Base-by-base conservation (phyloP, 805 yeast species). In the Saccharomycopsis fibuligera region DNA sequence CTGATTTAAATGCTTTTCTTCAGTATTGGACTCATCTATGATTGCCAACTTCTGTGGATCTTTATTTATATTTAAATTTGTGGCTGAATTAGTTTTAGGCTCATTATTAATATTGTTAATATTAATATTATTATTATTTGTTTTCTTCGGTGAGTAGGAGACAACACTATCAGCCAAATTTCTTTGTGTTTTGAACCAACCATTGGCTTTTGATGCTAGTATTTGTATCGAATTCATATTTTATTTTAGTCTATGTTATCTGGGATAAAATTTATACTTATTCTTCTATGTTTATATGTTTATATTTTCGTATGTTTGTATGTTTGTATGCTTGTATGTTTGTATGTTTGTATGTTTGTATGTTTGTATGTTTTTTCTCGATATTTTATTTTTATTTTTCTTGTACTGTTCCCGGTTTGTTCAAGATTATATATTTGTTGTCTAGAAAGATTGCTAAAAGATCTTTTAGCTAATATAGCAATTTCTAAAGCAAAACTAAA, bases 201-300 rank as follows among this genome's bases (percentile, higher is more conserved):
- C 22, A 19, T 29, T 42, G 14, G 35, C 47, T 30, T 42, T 47
- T 17, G 47, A 42, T 16, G 47, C 22, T 22, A 47, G 22, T 14
- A 47, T 9, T 33, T 42, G 50, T 33, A 47, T 42, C 17, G 50
- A 47, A 21, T 47, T 47, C 50, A 47, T 47, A 19, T 9, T 19
- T 23, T 10, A 37, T 12, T 14, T 14, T 5, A 33, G 36, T n/a
- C n/a, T n/a, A n/a, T n/a, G n/a, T n/a, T n/a, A n/a, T n/a, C n/a
- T n/a, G n/a, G n/a, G n/a, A n/a, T n/a, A n/a, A 33, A 8, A 5
- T 5, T 5, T 16, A 33, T 5, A 2, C 19, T 12, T 14, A 12
- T n/a, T 6, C 2, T n/a, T 33, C 36, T 16, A 33, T 33, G 9
- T 14, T 16, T 30, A 30, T 30, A 14, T 30, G 35, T 30, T 4